phyloP scores from a whole-genome alignment of 1,139 yeast species.

The Meyerozyma athensensis region DNA sequence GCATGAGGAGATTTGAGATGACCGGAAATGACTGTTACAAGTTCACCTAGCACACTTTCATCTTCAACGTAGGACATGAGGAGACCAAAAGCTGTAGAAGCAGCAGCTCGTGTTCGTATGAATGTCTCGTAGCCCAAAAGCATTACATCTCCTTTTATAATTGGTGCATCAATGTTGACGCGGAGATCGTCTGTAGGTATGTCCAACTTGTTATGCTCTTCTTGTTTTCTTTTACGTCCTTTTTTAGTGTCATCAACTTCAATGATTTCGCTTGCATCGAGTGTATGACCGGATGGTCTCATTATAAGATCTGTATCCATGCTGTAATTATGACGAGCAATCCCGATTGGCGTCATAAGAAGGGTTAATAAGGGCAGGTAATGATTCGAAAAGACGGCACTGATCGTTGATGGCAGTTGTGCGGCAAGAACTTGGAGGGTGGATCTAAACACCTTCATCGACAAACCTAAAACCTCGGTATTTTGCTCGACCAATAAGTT shows the following conservation, averaged over 20 bases:
- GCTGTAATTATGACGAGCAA: constrained; percentile 80
- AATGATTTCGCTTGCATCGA: constrained; percentile 22
- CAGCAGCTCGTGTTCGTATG: constrained; percentile 69
- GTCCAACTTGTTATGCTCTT: constrained; percentile 30
- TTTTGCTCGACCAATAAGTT: constrained; percentile 88
- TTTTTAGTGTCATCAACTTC: constrained; percentile 22
- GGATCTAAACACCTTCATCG: constrained; percentile 54
- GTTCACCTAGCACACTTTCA: constrained; percentile 26
- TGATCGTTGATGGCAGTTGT: constrained; percentile 24
- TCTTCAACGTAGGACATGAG: constrained; percentile 55
- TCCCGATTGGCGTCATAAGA: constrained; percentile 90
- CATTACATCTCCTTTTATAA: constrained; percentile 86
- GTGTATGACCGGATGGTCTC: constrained; percentile 71
- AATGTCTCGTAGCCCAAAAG: constrained; percentile 75
- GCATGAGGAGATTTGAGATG: constrained; percentile 61
- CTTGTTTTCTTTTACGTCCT: constrained; percentile 34
- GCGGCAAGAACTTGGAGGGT: constrained; percentile 24
- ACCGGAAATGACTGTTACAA: constrained; percentile 35
- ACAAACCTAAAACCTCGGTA: constrained; percentile 59
- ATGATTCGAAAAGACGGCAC: constrained; percentile 48
- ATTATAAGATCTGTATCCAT: constrained; percentile 74
- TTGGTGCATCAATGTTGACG: constrained; percentile 90
- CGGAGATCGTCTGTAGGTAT: constrained; percentile 52
- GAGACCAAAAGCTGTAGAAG: constrained; percentile 73
- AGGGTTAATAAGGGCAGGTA: constrained; percentile 61